These are phyloP conservation scores for Penicillium waksmanii DNA, from an alignment of 495 filamentous ascomycete species.

Conservation along the genomic window DNA sequence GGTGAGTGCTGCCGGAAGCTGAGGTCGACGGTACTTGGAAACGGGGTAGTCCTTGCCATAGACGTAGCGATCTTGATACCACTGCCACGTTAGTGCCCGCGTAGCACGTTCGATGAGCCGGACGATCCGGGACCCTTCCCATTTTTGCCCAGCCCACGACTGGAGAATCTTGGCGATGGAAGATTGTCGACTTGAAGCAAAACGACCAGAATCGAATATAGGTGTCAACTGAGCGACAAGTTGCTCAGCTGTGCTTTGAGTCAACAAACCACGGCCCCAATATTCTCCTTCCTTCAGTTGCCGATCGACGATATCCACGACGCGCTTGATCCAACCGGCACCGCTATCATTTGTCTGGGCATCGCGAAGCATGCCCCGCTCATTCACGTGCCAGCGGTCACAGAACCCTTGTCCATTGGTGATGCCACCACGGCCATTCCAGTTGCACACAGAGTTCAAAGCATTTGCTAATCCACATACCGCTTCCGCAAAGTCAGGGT, in stretches of 20 bases:
- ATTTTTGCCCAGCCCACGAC: constrained; percentile 74
- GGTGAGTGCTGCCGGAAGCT: constrained; percentile 72
- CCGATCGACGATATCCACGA: constrained; percentile 92
- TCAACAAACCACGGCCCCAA: constrained; percentile 82
- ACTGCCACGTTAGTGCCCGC: constrained; percentile 74
- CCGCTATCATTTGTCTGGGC: constrained; percentile 60
- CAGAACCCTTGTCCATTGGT: constrained; percentile 68
- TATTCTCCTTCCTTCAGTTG: constrained; percentile 85
- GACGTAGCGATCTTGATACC: constrained; percentile 86
- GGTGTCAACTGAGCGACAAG: constrained; percentile 51
- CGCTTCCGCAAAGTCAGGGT: constrained; percentile 95
- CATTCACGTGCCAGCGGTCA: constrained; percentile 95
- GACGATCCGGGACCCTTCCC: constrained; percentile 90
- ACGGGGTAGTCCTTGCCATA: constrained; percentile 58
- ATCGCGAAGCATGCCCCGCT: constrained; percentile 82
- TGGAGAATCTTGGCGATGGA: constrained; percentile 53
- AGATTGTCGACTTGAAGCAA: constrained; percentile 29
- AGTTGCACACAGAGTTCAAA: constrained; percentile 95
- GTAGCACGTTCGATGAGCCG: constrained; percentile 84
- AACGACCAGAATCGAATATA: constrained; percentile 36
- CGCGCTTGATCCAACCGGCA: constrained; percentile 88
- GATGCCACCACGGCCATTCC: constrained; percentile 88
- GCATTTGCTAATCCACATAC: constrained; percentile 96
- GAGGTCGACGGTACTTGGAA: constrained; percentile 71
- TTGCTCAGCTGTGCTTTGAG: constrained; percentile 54